phyloP scores from a whole-genome alignment of 495 filamentous ascomycete species.

The Lasiosphaeriaceae sp. region DNA sequence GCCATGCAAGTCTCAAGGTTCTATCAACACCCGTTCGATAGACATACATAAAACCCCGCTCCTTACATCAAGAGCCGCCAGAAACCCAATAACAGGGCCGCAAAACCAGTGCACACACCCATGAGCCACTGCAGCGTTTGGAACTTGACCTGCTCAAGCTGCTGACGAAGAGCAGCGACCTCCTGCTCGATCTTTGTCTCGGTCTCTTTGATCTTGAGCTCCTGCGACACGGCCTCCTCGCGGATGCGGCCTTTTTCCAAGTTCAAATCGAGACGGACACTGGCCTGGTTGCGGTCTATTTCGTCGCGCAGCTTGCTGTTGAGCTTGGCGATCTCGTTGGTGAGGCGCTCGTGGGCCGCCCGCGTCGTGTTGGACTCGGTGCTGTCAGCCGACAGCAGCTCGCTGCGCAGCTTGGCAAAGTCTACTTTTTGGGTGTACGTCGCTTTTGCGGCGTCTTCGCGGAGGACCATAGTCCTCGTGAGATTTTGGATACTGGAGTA shows the following conservation, averaged over 20 bases:
- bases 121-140: conserved; percentile 97
- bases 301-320: conserved; percentile 87
- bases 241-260: conserved; percentile 95
- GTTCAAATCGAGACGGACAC: conserved; percentile 87
- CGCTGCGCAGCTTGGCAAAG: conserved; percentile 96
- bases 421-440: conserved; percentile 99
- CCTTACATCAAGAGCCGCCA: conserved; percentile 77
- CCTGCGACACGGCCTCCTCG: conserved; percentile 94
- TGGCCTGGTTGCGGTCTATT: conserved; percentile 87
- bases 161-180: conserved; percentile 82
- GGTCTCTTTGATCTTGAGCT: conserved; percentile 98
- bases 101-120: conserved; percentile 91
- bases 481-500: conserved; percentile 81
- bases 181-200: conserved; percentile 98
- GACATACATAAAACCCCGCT: not conserved
- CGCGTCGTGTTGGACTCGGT: conserved; percentile 85
- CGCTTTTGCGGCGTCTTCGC: conserved; percentile 80
- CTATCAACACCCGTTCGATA: too few species aligned
- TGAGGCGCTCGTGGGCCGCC: conserved; percentile 84
- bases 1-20: too few species aligned
- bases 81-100: conserved; percentile 89
- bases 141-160: conserved; percentile 96
- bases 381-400: conserved; percentile 85
- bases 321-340: conserved; percentile 91
- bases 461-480: conserved; percentile 97